Percentiles rank a stretch among this genome's conserved stretches.
These are phyloP conservation scores for Talaromyces sp. DNA, from an alignment of 2,329 filamentous ascomycete genomes.

Conservation along the genomic window DNA sequence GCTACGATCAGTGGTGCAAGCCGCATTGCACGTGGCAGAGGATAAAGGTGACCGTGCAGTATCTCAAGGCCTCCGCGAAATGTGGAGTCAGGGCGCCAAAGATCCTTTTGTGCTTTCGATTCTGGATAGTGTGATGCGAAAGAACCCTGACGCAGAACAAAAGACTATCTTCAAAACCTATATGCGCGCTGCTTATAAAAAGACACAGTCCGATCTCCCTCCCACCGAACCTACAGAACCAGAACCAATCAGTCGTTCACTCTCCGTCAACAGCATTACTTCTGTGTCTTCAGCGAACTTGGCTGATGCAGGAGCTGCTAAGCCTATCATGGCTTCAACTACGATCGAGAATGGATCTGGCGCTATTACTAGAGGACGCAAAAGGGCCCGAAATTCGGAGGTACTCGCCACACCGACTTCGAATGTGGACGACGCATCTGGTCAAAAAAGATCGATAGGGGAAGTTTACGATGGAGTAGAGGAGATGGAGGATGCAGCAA, in stretches of 20 bases:
- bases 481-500: slow-evolving; percentile 19
- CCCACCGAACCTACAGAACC: slow-evolving; percentile 12
- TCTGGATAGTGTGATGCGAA: slow-evolving; percentile 29
- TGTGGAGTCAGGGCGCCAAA: slow-evolving; percentile 28
- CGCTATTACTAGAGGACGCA: slow-evolving; percentile 16
- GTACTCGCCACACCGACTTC: slow-evolving; percentile 1
- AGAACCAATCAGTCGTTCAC: slow-evolving; percentile 21
- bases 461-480: slow-evolving; percentile 30
- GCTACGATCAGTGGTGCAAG: slow-evolving; percentile 27
- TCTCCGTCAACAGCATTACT: slow-evolving; percentile 31
- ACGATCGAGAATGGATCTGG: slow-evolving; percentile 5
- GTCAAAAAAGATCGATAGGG: slow-evolving; percentile 30
- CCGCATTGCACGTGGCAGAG: slow-evolving; percentile 29
- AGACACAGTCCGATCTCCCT: slow-evolving; percentile 16
- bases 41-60: slow-evolving; percentile 29
- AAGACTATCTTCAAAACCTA: slow-evolving; percentile 30
- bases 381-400: slow-evolving; percentile 17
- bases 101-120: slow-evolving; percentile 33
- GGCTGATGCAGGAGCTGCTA: slow-evolving; percentile 28
- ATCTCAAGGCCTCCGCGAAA: slow-evolving; percentile 27
- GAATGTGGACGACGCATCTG: slow-evolving; percentile 21
- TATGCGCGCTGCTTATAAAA: slow-evolving; percentile 30
- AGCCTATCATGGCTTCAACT: background rate
- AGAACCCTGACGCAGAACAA: slow-evolving; percentile 27
- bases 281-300: slow-evolving; percentile 42